phyloP scores from a whole-genome alignment of 1,284 basidiomycete species.

The Kwoniella shivajii region DNA sequence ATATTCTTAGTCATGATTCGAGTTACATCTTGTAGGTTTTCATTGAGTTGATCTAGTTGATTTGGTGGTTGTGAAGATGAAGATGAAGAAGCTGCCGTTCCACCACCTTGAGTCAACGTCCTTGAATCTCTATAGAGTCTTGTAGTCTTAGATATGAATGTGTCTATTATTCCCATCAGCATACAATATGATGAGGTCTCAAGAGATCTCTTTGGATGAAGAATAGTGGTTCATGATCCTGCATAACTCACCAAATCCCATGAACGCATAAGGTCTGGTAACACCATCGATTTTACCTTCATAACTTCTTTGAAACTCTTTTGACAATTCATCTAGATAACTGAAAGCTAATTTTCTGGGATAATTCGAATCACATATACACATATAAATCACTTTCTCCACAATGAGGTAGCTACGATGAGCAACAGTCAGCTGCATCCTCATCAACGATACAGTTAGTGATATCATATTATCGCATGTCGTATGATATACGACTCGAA shows the following conservation, averaged over 20 bases:
- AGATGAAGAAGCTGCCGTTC: constrained; percentile 17
- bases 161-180: constrained; percentile 63
- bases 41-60: constrained; percentile 84
- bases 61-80: constrained; percentile 27
- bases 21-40: constrained; percentile 95
- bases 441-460: no score
- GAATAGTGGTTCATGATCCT: background rate
- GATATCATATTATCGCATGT: no score
- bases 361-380: constrained; percentile 95
- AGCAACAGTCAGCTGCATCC: background rate
- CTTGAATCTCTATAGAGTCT: constrained; percentile 92
- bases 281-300: constrained; percentile 83
- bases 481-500: no score
- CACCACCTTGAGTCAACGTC: constrained; percentile 63
- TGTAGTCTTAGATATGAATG: constrained; percentile 98
- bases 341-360: constrained; percentile 97
- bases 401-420: constrained; percentile 82
- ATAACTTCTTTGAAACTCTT: constrained; percentile 90
- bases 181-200: background rate
- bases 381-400: constrained; percentile 91
- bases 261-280: constrained; percentile 90
- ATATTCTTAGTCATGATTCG: constrained; percentile 99
- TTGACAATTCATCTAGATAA: constrained; percentile 94
- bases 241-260: constrained; percentile 78
- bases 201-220: background rate